These are phyloP conservation scores for Tausonia pullulans DNA, from an alignment of 1,284 basidiomycete species.

Conservation along the genomic window DNA sequence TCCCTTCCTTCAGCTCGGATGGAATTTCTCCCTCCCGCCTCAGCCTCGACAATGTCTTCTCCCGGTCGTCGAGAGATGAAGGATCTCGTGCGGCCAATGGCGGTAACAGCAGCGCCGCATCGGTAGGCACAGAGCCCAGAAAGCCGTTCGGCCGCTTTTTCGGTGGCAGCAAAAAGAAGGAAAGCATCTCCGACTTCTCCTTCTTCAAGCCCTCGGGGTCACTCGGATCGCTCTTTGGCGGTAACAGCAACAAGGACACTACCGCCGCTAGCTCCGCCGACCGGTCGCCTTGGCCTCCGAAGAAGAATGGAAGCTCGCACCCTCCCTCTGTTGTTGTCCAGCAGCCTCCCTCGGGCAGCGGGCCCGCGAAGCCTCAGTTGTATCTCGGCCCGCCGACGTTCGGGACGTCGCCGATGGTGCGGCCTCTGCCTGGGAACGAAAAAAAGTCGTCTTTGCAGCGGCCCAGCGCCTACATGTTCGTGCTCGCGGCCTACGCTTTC, in stretches of 20 bases:
- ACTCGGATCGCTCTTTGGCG: not conserved
- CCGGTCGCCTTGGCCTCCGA: not conserved
- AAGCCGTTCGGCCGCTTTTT: not conserved
- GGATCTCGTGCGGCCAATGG: not conserved
- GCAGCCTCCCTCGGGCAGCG: not conserved
- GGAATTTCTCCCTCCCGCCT: slow-evolving; percentile 24
- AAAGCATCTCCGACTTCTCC: slow-evolving; percentile 19
- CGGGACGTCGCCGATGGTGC: slow-evolving; percentile 8
- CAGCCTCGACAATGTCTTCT: slow-evolving; percentile 12
- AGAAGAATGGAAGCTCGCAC: no score
- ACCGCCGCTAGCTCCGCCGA: not conserved
- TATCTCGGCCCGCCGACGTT: slow-evolving; percentile 12
- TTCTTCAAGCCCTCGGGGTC: not conserved
- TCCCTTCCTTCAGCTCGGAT: slow-evolving; percentile 21
- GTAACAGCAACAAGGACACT: not conserved
- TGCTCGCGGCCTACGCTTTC: not conserved
- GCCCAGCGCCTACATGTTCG: slow-evolving; percentile 11
- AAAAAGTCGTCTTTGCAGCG: not conserved
- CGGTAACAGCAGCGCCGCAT: not conserved
- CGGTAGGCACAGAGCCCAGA: not conserved
- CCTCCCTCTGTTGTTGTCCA: not conserved
- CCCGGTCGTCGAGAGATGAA: slow-evolving; percentile 1
- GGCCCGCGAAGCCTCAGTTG: not conserved
- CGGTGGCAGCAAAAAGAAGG: not conserved
- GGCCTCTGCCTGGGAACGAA: slow-evolving; percentile 1